Conservation (phyloP, 2,329 filamentous ascomycete genomes). For the Annulohypoxylon truncatum region DNA sequence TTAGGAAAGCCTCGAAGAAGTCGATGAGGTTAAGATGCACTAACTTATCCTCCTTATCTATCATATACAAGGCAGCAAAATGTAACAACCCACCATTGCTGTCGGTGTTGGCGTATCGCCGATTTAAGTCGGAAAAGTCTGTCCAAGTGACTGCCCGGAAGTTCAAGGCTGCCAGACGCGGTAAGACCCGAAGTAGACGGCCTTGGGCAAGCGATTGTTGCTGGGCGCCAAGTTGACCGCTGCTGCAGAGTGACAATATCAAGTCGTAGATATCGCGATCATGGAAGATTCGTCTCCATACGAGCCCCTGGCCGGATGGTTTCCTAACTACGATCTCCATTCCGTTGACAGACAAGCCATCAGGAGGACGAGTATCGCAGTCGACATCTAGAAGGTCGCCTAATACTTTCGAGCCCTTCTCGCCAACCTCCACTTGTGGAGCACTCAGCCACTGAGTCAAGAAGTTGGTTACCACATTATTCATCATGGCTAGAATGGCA, state of each 20-base stretch:
- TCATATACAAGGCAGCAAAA: slow-evolving; percentile 64
- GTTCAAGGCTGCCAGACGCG: slow-evolving; percentile 62
- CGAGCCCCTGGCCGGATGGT: slow-evolving; percentile 60
- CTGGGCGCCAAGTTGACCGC: slow-evolving; percentile 46
- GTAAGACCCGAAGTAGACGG: slow-evolving; percentile 63
- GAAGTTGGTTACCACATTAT: slow-evolving; percentile 60
- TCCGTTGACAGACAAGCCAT: slow-evolving; percentile 48
- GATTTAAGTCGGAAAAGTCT: slow-evolving; percentile 52
- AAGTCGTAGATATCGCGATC: slow-evolving; percentile 58
- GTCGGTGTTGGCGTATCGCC: slow-evolving; percentile 41
- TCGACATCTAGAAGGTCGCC: slow-evolving; percentile 67
- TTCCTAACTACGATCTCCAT: slow-evolving; percentile 54
- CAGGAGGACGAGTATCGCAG: slow-evolving; percentile 55
- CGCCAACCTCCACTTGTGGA: slow-evolving; percentile 66
- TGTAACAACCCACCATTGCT: slow-evolving; percentile 58
- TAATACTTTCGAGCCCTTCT: slow-evolving; percentile 62
- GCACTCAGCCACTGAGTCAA: slow-evolving; percentile 65
- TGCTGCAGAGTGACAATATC: slow-evolving; percentile 56
- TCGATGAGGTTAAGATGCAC: slow-evolving; percentile 65
- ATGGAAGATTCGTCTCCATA: slow-evolving; percentile 66
- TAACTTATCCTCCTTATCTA: slow-evolving; percentile 60
- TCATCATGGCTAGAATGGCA: slow-evolving; percentile 62
- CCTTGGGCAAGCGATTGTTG: slow-evolving; percentile 64
- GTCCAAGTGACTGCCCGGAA: slow-evolving; percentile 55
- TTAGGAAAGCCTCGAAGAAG: slow-evolving; percentile 64